phyloP scores from a whole-genome alignment of 441 rosid species.

The Populus hybrid region DNA sequence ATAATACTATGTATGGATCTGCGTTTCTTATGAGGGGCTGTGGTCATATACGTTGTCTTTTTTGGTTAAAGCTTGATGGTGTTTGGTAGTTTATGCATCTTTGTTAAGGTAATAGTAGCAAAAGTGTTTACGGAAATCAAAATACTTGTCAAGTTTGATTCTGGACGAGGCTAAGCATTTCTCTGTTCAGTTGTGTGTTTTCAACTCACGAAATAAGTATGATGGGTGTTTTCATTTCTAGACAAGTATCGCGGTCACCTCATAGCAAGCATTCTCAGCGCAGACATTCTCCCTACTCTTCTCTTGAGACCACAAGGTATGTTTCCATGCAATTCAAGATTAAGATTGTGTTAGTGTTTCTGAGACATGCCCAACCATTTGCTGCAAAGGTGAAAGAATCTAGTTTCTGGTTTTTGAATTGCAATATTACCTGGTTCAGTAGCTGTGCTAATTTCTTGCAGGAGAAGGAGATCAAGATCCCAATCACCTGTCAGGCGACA shows the following conservation, averaged over 20 bases:
- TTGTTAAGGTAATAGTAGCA: slow-evolving; percentile 17
- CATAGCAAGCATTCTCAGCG: slow-evolving; percentile 98
- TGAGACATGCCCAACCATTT: slow-evolving; percentile 32
- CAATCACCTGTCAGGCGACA: slow-evolving; percentile 65
- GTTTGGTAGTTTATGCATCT: slow-evolving; percentile 6
- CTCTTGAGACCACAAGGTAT: slow-evolving; percentile 79
- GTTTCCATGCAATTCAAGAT: slow-evolving; percentile 29
- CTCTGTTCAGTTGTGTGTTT: too few species aligned
- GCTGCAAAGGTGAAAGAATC: slow-evolving; percentile 59
- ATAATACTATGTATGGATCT: too few species aligned
- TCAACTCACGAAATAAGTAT: slow-evolving; percentile 69
- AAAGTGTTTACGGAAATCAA: slow-evolving; percentile 22
- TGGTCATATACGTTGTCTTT: not conserved
- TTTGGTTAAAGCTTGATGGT: slow-evolving; percentile 3
- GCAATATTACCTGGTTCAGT: slow-evolving; percentile 10
- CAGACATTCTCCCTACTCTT: slow-evolving; percentile 96
- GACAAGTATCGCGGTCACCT: slow-evolving; percentile 98
- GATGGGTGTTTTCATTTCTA: slow-evolving; percentile 93
- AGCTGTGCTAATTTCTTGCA: slow-evolving; percentile 30
- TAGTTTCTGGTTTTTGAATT: slow-evolving; percentile 14
- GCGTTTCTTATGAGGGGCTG: not conserved
- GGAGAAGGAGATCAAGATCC: slow-evolving; percentile 70
- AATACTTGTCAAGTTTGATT: slow-evolving; percentile 28
- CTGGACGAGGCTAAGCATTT: slow-evolving; percentile 38
- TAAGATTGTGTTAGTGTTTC: slow-evolving; percentile 46